phyloP scores from a whole-genome alignment of 108 stramenopile genomes.

The Seminavis robusta region DNA sequence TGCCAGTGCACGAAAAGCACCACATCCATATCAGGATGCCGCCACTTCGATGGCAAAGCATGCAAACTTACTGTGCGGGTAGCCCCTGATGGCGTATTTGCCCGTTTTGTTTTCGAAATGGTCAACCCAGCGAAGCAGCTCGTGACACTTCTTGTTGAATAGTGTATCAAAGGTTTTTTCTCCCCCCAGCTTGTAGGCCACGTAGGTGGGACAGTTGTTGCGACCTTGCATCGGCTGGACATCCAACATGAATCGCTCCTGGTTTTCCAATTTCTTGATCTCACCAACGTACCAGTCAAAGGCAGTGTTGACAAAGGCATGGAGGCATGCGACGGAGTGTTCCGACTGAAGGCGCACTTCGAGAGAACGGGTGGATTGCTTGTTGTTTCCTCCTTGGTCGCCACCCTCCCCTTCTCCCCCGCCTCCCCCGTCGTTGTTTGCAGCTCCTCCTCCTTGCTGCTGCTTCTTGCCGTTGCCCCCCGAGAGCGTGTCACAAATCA shows the following conservation, averaged over 20 bases:
- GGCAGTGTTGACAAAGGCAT: conserved; percentile 19
- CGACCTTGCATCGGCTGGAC: conserved; percentile 14
- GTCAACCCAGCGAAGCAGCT: conserved; percentile 25
- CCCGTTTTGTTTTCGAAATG: conserved; percentile 43
- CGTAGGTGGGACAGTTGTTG: conserved; percentile 11
- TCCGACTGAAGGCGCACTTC: conserved; percentile 9
- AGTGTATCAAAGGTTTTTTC: conserved; percentile 59
- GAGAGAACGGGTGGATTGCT: background rate
- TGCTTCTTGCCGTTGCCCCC: background rate
- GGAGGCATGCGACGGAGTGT: conserved; percentile 4
- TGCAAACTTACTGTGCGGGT: too few relatives aligned
- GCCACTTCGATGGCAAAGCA: too few relatives aligned
- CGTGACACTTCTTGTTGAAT: conserved; percentile 55
- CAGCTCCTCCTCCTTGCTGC: background rate
- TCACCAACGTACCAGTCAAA: conserved; percentile 26
- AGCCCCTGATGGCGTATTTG: conserved; percentile 62
- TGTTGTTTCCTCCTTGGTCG: background rate
- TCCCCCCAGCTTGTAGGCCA: conserved; percentile 42
- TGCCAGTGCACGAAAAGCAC: too few relatives aligned
- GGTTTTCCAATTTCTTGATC: conserved; percentile 12
- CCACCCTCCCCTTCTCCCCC: background rate
- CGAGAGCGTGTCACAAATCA: background rate
- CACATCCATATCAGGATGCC: too few relatives aligned
- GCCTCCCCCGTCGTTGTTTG: background rate
- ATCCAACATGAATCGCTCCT: conserved; percentile 23